Evolutionary conservation across 495 filamentous ascomycete species (phyloP).

Genomic region (Friedmanniomyces endolithicus): DNA sequence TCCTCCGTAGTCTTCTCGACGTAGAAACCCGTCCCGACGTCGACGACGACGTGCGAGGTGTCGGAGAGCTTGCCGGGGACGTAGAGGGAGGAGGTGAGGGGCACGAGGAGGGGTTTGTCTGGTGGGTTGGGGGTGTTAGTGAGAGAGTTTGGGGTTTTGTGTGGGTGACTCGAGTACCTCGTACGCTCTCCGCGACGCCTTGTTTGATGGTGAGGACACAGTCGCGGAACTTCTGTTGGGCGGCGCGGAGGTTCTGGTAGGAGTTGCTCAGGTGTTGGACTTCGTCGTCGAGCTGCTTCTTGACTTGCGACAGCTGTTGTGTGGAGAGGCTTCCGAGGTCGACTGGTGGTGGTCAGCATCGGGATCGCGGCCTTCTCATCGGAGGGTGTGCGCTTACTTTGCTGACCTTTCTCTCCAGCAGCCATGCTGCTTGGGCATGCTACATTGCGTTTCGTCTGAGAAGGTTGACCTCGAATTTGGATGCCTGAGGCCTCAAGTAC

Average conservation of each 20-base stretch:
- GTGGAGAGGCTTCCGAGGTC: conserved; percentile 49
- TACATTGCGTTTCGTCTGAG: too few relatives aligned
- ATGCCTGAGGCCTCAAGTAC: not conserved
- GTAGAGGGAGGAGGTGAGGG: conserved; percentile 85
- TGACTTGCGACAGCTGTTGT: conserved; percentile 52
- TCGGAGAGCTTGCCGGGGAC: conserved; percentile 71
- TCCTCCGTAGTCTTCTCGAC: conserved; percentile 80
- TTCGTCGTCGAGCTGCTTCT: conserved; percentile 90
- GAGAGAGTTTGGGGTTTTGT: not conserved
- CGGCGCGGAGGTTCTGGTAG: conserved; percentile 74
- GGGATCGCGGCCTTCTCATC: not conserved
- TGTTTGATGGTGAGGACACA: conserved; percentile 56
- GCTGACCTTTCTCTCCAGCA: conserved; percentile 11
- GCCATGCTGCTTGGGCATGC: not conserved
- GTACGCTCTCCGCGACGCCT: conserved; percentile 24
- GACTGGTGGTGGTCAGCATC: conserved; percentile 33
- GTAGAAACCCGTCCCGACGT: conserved; percentile 93
- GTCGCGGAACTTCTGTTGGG: conserved; percentile 83
- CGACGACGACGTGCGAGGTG: conserved; percentile 73
- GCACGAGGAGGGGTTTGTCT: conserved; percentile 68
- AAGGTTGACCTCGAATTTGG: too few relatives aligned
- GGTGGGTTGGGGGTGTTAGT: not conserved
- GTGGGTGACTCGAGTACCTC: conserved; percentile 23
- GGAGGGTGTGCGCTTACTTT: conserved; percentile 3
- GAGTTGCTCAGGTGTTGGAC: conserved; percentile 84